Evolutionary conservation across 805 yeast species (phyloP), one percentile per base, ranked within the genome.

Genomic region (Starmerella apis): DNA sequence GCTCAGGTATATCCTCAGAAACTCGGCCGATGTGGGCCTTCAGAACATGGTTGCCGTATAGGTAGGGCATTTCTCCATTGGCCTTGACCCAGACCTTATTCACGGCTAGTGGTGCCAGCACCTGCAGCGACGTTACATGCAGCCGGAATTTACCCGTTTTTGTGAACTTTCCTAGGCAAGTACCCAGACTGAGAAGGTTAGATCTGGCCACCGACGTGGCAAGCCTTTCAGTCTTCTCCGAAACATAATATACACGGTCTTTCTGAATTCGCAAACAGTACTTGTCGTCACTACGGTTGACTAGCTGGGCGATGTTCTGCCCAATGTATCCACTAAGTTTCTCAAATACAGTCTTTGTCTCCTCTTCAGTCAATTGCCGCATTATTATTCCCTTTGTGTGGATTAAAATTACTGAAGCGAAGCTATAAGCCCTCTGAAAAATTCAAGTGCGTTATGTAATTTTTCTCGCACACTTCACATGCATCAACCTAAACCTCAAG

Each of bases 1-100:
- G 98, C 67, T 90, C 97, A 27, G 97, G 97, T 49, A 92, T 85
- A 64, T 92, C 97, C 59, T 92, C 98, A 49, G 94, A 83, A 84
- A 92, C 86, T 61, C 87, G 82, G 31, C 98, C 98, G 50, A 92
- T 75, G 65, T 92, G 98, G 4, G 98, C 98, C 65, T 92, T 92
- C 59, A 92, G 73, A 24, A 90, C 90, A 66, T 92, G 95, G 71
- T 92, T 92, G 32, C 98, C 98, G 61, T 92, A 92, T 57, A 92
- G 70, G 65, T 83, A 92, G 13, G 98, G 97, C 98, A 92, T 92
- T 68, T 92, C 98, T 61, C 98, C 98, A 64, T 92, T 92, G 46
- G 79, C 80, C 67, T 92, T 92, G 68, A 92, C 86, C 98, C 98
- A 92, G 36, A 92, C 73, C 69, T 90, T 92, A 71, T 81, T 87